Percentiles rank a stretch among this genome's conserved stretches.
Conservation (phyloP, 306 rosid species). For the Dicorynia guianensis region DNA sequence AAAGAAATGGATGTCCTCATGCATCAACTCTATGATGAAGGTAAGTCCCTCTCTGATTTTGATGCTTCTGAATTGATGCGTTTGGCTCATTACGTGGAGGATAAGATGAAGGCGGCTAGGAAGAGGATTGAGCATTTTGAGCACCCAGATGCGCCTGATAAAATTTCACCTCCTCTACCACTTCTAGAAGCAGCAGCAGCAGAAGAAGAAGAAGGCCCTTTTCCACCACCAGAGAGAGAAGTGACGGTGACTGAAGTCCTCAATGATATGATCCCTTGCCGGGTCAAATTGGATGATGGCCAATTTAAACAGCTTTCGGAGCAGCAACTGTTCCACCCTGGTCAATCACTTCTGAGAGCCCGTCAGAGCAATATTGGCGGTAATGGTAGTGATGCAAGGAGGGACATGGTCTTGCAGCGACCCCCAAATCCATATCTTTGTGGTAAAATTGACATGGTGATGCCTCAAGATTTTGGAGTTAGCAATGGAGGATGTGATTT, state of each 20-base stretch:
- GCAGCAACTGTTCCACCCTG: background rate
- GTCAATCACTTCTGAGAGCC: too few species aligned
- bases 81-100: slow-evolving; percentile 13
- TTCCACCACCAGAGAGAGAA: background rate
- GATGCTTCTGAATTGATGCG: background rate
- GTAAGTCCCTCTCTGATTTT: slow-evolving; percentile 26
- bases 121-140: background rate
- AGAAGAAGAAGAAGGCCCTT: too few species aligned
- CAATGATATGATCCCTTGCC: background rate
- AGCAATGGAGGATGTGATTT: background rate
- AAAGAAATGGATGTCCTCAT: slow-evolving; percentile 9
- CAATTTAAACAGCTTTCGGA: background rate
- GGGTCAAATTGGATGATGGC: background rate
- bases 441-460: background rate
- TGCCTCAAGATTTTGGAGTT: background rate
- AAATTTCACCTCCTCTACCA: too few species aligned
- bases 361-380: background rate
- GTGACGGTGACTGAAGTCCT: too few species aligned
- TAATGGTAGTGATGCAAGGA: background rate
- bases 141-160: background rate
- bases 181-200: too few species aligned
- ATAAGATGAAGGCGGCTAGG: background rate
- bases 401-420: background rate
- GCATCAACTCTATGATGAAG: background rate
- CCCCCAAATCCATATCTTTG: background rate